phyloP scores from a whole-genome alignment of 225 moss, liverwort and hornwort genomes.

The Bryoerythrophyllum caledonicum region DNA sequence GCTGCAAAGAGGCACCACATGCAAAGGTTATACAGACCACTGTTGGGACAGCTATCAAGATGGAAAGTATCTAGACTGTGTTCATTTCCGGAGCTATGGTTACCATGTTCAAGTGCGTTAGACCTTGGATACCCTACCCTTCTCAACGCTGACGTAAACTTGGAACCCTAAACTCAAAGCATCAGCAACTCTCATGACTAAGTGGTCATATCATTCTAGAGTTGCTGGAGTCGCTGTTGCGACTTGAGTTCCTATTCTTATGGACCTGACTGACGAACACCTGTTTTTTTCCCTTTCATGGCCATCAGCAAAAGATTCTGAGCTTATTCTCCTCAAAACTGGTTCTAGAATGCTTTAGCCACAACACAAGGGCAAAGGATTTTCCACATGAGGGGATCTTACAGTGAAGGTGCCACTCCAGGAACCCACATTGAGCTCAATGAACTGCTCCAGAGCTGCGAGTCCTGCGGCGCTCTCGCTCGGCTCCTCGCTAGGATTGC shows the following conservation, averaged over 20 bases:
- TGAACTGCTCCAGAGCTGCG: conserved; percentile 71
- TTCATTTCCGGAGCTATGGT: too few relatives aligned
- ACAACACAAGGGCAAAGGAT: not conserved
- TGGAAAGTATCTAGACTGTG: too few relatives aligned
- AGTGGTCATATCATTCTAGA: not conserved
- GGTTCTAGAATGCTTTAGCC: too few relatives aligned
- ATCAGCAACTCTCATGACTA: not conserved
- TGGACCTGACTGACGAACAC: too few relatives aligned
- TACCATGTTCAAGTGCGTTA: too few relatives aligned
- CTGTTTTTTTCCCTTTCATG: too few relatives aligned
- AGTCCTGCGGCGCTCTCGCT: conserved; percentile 45
- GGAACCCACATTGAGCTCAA: conserved; percentile 71
- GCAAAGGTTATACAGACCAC: not conserved
- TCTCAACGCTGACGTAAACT: not conserved
- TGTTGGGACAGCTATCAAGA: too few relatives aligned
- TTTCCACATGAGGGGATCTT: not conserved
- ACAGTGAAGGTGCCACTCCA: conserved; percentile 86
- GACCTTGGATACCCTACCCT: too few relatives aligned
- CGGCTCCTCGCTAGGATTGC: conserved; percentile 55
- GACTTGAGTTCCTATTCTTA: too few relatives aligned
- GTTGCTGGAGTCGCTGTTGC: too few relatives aligned
- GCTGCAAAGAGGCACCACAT: conserved; percentile 52
- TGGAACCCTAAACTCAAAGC: conserved; percentile 19
- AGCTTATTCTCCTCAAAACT: too few relatives aligned
- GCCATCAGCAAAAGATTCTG: too few relatives aligned